A percentile compares a stretch with the other conserved stretches of the same genome.
Conservation (phyloP, 139 green algal species). For the Chlamydomonas asymmetrica region DNA sequence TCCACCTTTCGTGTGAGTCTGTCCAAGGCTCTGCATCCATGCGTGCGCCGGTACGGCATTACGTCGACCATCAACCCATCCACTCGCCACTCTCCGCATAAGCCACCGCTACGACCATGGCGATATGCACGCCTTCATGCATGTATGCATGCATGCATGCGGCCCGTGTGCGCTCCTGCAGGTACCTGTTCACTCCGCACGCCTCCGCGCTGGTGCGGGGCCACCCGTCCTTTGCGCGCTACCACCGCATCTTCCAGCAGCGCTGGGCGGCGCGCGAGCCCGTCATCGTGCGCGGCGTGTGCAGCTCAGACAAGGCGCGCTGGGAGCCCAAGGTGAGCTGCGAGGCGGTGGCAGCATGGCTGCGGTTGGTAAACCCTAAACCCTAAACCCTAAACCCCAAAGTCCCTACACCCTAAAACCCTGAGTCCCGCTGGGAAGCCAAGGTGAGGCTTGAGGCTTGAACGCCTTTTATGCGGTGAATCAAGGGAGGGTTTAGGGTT, state of each 20-base stretch:
- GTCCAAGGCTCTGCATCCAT: neutral
- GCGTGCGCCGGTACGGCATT: neutral
- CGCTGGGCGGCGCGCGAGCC: constrained; percentile 51
- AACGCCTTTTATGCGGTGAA: too few species aligned
- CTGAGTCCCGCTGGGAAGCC: too few species aligned
- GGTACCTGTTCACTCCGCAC: constrained; percentile 21
- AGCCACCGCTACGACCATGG: neutral
- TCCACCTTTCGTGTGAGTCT: too few species aligned
- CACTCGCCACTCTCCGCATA: neutral
- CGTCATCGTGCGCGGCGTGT: constrained; percentile 62
- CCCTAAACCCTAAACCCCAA: too few species aligned
- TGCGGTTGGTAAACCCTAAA: too few species aligned
- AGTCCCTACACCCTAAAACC: too few species aligned
- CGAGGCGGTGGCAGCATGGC: too few species aligned
- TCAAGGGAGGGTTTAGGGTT: too few species aligned
- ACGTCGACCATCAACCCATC: neutral
- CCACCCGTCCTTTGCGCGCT: constrained; percentile 4
- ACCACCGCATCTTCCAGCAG: constrained; percentile 36
- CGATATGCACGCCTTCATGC: neutral
- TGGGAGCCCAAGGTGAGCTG: too few species aligned
- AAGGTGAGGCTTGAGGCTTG: too few species aligned
- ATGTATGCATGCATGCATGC: neutral
- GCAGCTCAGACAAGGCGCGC: too few species aligned
- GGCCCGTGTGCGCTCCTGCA: neutral
- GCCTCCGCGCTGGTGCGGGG: neutral